Percentiles rank a stretch among this genome's conserved stretches.
Evolutionary conservation across 1,284 basidiomycete genomes (phyloP).

Genomic region (Baeospora myosura): DNA sequence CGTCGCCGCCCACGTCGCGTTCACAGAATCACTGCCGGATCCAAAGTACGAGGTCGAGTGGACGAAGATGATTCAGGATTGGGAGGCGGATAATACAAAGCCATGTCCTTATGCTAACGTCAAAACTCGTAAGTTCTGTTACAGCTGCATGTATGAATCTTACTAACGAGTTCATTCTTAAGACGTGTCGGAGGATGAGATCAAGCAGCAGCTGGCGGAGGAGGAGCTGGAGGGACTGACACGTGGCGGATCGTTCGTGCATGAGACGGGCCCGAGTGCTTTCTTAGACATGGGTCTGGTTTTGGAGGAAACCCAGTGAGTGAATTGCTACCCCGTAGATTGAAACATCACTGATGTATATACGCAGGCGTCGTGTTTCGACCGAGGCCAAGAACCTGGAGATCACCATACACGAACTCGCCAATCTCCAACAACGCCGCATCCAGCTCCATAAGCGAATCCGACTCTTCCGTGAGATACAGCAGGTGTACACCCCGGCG

Average conservation of each 20-base stretch:
- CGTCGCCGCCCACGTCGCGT: no score
- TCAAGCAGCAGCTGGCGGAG: background rate
- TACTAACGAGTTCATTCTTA: background rate
- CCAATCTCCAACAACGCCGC: background rate
- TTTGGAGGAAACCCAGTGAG: background rate
- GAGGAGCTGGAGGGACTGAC: background rate
- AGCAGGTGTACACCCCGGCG: background rate
- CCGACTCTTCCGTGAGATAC: background rate
- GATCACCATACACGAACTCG: background rate
- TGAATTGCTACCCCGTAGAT: background rate
- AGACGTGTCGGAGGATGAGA: background rate
- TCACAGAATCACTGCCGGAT: no score
- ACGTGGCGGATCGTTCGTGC: background rate
- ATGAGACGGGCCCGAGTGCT: background rate
- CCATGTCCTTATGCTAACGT: background rate
- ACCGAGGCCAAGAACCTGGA: background rate
- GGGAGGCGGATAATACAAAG: background rate
- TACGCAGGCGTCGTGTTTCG: background rate
- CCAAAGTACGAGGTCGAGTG: no score
- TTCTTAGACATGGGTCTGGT: background rate
- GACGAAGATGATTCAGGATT: background rate
- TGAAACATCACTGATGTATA: background rate
- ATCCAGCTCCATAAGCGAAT: background rate
- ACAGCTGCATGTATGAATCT: background rate
- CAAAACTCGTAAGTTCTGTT: background rate